Conservation (phyloP, 1,284 basidiomycete genomes). For the Austroboletus novae-zelandiae region DNA sequence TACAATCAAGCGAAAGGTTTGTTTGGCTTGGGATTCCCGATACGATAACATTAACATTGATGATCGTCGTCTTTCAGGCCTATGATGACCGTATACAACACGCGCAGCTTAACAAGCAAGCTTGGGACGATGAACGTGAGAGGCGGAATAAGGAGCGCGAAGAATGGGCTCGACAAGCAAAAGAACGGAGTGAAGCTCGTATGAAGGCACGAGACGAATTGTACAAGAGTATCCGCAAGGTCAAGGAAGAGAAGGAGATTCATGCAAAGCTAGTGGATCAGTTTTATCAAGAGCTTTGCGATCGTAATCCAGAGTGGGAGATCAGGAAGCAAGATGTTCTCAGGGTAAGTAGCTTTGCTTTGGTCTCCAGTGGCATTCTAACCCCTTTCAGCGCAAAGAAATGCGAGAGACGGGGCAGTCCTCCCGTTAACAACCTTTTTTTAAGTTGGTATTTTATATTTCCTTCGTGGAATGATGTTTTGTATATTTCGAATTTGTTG, state of each 20-base stretch:
- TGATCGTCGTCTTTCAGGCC: constrained; percentile 36
- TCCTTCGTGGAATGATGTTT: constrained; percentile 13
- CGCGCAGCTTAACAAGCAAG: constrained; percentile 27
- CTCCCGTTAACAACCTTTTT: constrained; percentile 14
- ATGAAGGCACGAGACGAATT: constrained; percentile 33
- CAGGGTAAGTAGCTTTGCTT: constrained; percentile 26
- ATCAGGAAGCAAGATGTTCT: constrained; percentile 46
- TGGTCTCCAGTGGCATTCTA: constrained; percentile 11
- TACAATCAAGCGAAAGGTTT: constrained; percentile 54
- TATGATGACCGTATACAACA: constrained; percentile 48
- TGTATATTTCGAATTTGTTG: constrained; percentile 26
- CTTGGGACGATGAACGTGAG: constrained; percentile 41
- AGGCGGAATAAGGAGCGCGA: constrained; percentile 55
- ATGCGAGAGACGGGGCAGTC: constrained; percentile 26
- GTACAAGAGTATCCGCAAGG: constrained; percentile 24
- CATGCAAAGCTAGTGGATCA: constrained; percentile 40
- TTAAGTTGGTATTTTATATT: constrained; percentile 34
- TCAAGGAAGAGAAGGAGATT: constrained; percentile 37
- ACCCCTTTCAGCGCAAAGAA: constrained; percentile 27
- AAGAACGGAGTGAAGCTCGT: constrained; percentile 43
- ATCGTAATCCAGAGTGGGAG: constrained; percentile 62
- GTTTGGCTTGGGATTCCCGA: constrained; percentile 9
- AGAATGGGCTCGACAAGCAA: constrained; percentile 56
- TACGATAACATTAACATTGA: neutral
- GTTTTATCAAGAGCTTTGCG: constrained; percentile 50